A percentile compares a stretch with the other conserved stretches of the same genome.
phyloP scores from a whole-genome alignment of 306 rosid genomes.

The barrel medic (Medicago truncatula) region MtrunA17r5.0-ANR NC_053048.1:38955001-38955500 shows the following conservation, averaged over 20 bases:
- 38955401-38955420: no score
- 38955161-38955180: background rate
- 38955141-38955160: background rate
- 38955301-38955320: background rate
- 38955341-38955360: background rate
- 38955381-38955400: background rate
- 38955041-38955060: constrained; percentile 27
- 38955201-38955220: no score
- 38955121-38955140: constrained; percentile 21
- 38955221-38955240: no score
- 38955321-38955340: no score
- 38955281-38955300: background rate
- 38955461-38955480: no score
- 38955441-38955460: no score
- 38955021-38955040: background rate
- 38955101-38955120: background rate
- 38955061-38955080: constrained; percentile 10
- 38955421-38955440: no score
- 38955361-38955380: background rate
- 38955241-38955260: no score
- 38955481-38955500: no score
- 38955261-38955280: no score
- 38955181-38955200: no score
- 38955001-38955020: background rate
- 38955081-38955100: background rate